Conservation (phyloP, 306 rosid genomes). For the Ceratonia siliqua region DNA sequence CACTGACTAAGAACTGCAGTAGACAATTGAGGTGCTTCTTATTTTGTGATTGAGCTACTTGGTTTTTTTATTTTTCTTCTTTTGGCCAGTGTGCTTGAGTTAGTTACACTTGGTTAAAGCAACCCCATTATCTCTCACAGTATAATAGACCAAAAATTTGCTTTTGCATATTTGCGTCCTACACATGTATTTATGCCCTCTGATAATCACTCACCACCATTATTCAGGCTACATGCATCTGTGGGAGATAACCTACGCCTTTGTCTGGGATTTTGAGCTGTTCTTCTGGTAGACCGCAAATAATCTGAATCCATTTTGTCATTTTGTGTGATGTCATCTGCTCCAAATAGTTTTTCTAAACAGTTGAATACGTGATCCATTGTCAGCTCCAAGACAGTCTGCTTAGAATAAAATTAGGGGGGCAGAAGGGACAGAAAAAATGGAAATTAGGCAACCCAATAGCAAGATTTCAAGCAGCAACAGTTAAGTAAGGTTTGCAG, state of each 20-base stretch:
- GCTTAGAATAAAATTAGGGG: constrained; percentile 26
- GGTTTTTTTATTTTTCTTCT: background rate
- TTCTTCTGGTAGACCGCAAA: constrained; percentile 41
- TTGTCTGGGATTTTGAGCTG: constrained; percentile 21
- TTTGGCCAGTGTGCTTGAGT: background rate
- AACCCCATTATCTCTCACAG: constrained; percentile 22
- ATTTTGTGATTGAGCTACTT: background rate
- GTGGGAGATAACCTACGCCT: constrained; percentile 40
- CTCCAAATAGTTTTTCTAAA: constrained; percentile 56
- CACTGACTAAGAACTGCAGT: background rate
- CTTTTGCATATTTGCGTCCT: background rate
- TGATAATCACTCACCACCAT: constrained; percentile 49
- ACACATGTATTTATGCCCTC: constrained; percentile 24
- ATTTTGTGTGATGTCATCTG: constrained; percentile 38
- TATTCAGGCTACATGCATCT: constrained; percentile 37
- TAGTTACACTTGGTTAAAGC: constrained; percentile 24
- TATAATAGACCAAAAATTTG: background rate
- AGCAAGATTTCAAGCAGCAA: background rate
- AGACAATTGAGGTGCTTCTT: background rate
- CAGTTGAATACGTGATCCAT: constrained; percentile 62
- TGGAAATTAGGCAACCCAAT: constrained; percentile 24
- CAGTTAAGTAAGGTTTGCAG: background rate
- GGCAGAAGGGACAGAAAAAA: background rate
- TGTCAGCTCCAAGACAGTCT: constrained; percentile 59
- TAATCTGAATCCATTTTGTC: constrained; percentile 31